These are phyloP conservation scores for Microbotryum intermedium DNA, from an alignment of 1,284 basidiomycete species.

Conservation along the genomic window DNA sequence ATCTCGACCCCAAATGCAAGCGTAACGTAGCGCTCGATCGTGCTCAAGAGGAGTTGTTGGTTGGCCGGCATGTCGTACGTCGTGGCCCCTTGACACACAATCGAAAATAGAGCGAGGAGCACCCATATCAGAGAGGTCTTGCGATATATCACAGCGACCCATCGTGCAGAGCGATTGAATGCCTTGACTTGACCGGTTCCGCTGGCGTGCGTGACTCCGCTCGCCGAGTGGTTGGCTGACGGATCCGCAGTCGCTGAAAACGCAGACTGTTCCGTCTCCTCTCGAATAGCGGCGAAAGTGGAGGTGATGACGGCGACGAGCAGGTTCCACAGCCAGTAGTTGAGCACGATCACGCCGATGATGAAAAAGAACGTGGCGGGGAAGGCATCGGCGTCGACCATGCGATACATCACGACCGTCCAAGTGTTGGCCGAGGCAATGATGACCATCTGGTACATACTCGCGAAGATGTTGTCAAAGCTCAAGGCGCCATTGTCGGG, in stretches of 20 bases:
- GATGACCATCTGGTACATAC: slow-evolving; percentile 76
- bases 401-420: slow-evolving; percentile 69
- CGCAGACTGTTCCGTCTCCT: slow-evolving; percentile 82
- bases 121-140: slow-evolving; percentile 66
- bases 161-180: slow-evolving; percentile 26
- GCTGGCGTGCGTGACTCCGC: neutral
- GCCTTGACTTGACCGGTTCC: too few relatives aligned
- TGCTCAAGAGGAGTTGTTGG: slow-evolving; percentile 47
- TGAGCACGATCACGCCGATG: slow-evolving; percentile 68
- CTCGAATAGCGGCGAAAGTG: slow-evolving; percentile 81
- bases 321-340: slow-evolving; percentile 58
- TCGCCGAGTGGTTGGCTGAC: neutral
- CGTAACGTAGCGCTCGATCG: slow-evolving; percentile 70
- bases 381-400: slow-evolving; percentile 88
- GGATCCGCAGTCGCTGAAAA: slow-evolving; percentile 53
- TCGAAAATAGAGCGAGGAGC: slow-evolving; percentile 48
- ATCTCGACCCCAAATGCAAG: slow-evolving; percentile 85
- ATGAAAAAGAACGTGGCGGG: slow-evolving; percentile 83
- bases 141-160: slow-evolving; percentile 29
- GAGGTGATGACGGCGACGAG: slow-evolving; percentile 88
- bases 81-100: slow-evolving; percentile 69
- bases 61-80: slow-evolving; percentile 50
- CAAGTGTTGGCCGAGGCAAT: slow-evolving; percentile 57
- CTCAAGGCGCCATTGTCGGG: slow-evolving; percentile 62
- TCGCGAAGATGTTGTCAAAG: slow-evolving; percentile 82